Base-by-base conservation (phyloP, 2,329 filamentous ascomycete genomes). In the Talaromyces pinophilus region DNA sequence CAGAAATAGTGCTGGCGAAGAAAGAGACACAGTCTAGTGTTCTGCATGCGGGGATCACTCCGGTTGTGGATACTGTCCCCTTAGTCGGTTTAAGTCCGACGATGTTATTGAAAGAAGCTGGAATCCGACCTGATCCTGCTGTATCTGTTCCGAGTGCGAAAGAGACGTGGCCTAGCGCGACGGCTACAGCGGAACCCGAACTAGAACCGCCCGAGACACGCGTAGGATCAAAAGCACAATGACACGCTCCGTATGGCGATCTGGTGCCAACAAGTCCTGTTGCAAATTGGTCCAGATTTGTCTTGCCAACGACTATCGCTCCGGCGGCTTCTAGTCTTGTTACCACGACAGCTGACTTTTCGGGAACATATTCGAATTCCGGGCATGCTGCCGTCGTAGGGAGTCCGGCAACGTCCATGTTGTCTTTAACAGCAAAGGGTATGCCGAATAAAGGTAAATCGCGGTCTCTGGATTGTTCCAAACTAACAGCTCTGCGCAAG, bases 261-360 rank as follows among this genome's bases (percentile, higher is more conserved):
- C 86, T 82, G 57, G 83, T 85, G 17, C 86, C 87, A 13, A 83
- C 85, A 2, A 89, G 79, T 0, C 87, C 87, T 0, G 86, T 88
- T 2, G 86, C 87, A 3, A 89, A 79, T 73, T 89, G 86, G 71
- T 89, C 87, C 63, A 89, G 80, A 70, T 85, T 85, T 13, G 80
- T 80, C 71, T 88, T 88, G 35, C 86, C 86, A 52, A 88, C 78
- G 65, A 85, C 83, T 2, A 88, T 72, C 0, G 81, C 86, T 6
- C 86, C 86, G 15, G 83, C 81, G 5, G 79, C 76, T 3, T 86
- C 76, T 4, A 86, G 72, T 52, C 78, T 79, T 28, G 82, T 76
- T 25, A 85, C 82, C 1, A 83, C 81, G 4, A 78, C 77, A 1
- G 84, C 82, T 17, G 79, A 83, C 7, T 75, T 72, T n/a, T 76